These are phyloP conservation scores for Pyricularia sp. DNA, from an alignment of 2,329 filamentous ascomycete genomes.

Conservation along the genomic window DNA sequence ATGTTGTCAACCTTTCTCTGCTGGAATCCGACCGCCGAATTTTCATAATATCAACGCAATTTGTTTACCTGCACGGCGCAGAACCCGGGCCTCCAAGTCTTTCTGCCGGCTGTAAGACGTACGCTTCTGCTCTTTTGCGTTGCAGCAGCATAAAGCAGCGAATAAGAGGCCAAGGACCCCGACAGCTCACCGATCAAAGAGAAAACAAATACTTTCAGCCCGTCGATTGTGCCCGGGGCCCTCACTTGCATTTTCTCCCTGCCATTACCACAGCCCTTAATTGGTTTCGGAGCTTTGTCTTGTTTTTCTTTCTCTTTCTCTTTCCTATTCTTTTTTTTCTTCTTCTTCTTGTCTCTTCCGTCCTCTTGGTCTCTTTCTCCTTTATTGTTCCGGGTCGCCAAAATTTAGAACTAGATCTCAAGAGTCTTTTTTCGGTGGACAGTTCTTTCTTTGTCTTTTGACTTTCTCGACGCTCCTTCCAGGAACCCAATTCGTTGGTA, in stretches of 20 bases:
- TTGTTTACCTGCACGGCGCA: background rate
- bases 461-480: conserved; percentile 2
- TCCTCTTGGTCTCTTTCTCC: conserved; percentile 5
- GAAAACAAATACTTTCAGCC: background rate
- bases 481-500: background rate
- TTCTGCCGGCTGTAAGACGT: background rate
- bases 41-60: background rate
- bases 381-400: background rate
- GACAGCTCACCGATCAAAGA: background rate
- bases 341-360: conserved; percentile 4
- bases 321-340: conserved; percentile 6
- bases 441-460: background rate
- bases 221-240: background rate
- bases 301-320: background rate
- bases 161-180: background rate
- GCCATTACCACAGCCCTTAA: background rate
- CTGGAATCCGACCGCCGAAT: background rate
- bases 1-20: background rate
- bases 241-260: conserved; percentile 2
- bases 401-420: conserved; percentile 4
- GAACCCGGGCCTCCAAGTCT: background rate
- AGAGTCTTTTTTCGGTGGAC: background rate
- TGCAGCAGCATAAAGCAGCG: background rate
- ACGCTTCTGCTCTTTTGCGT: background rate
- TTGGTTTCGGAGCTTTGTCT: conserved; percentile 5